phyloP scores from a whole-genome alignment of 306 rosid species.

The Begonia peltatifolia region DNA sequence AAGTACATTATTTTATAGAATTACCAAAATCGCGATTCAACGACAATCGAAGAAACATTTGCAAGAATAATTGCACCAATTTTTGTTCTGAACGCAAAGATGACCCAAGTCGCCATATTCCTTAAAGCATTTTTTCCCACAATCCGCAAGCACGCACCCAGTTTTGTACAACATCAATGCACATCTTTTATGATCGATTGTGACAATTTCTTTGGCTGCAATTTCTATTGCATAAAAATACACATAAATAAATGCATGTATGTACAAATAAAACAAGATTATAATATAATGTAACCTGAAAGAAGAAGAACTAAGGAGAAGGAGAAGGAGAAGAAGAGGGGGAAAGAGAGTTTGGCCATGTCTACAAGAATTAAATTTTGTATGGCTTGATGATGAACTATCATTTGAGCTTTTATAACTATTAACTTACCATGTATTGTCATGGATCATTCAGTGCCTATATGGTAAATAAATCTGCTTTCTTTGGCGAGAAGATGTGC shows the following conservation, averaged over 20 bases:
- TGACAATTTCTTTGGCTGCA: neutral
- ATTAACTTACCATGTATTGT: too few species aligned
- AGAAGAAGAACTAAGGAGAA: neutral
- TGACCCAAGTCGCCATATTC: neutral
- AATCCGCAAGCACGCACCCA: neutral
- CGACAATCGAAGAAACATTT: neutral
- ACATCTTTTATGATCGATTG: neutral
- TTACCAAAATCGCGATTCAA: neutral
- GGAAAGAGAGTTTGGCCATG: neutral
- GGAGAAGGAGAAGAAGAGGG: neutral
- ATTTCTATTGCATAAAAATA: neutral
- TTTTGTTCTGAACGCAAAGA: neutral
- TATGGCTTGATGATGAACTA: too few species aligned
- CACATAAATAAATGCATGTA: neutral
- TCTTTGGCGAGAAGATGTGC: too few species aligned
- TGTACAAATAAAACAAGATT: neutral
- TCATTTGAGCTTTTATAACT: too few species aligned
- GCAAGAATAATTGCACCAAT: neutral
- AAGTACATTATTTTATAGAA: too few species aligned
- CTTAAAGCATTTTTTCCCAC: neutral
- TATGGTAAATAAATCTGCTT: too few species aligned
- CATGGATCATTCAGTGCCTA: too few species aligned
- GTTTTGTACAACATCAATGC: neutral
- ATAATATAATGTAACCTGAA: neutral
- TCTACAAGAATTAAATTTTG: too few species aligned